Evolutionary conservation across 257 asterid species (phyloP), one percentile per base, ranked within the genome.

Genomic region (Nemophila menziesii): DNA sequence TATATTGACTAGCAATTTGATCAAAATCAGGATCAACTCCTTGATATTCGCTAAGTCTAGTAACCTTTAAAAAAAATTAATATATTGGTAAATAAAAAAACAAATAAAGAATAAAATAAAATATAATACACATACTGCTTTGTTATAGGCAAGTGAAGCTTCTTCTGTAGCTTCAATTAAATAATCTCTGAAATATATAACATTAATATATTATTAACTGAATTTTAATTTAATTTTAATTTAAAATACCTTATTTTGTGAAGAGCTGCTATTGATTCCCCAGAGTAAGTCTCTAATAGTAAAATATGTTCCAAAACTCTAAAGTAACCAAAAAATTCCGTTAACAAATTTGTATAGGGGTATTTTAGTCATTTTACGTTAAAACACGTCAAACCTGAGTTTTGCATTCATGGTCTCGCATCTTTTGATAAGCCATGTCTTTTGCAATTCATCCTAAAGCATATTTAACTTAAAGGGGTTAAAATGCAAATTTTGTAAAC

Each of bases 11-110:
- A 22, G 97, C 95, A 48, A 87, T 87, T 44, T 63, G 68, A 42
- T 87, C 97, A 33, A 87, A 87, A 70, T 83, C 93, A 46, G 95
- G 95, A 77, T 87, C 97, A 49, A 87, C 95, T 16, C 97, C 97
- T 70, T 87, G 97, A 61, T 83, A 87, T 69, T 87, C 97, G 17
- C 86, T 82, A 38, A 87, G 92, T 23, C 95, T 79, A 8, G 93
- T 80, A 13, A 81, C 77, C 97, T 83, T 33, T 9, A 6, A 37
- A 22, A 13, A 23, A 39, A 49, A 44, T 40, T 23, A 8, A 44
- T 26, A 34, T 39, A 47, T 60, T 22, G n/a, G n/a, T n/a, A n/a
- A n/a, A n/a, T n/a, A n/a, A n/a, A n/a, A n/a, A n/a, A n/a, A n/a
- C n/a, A n/a, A n/a, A n/a, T n/a, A n/a, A n/a, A n/a, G n/a, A n/a